Evolutionary conservation across 495 filamentous ascomycete genomes (phyloP), one percentile per base, ranked within the genome.

Genomic region (Podospora didyma): DNA sequence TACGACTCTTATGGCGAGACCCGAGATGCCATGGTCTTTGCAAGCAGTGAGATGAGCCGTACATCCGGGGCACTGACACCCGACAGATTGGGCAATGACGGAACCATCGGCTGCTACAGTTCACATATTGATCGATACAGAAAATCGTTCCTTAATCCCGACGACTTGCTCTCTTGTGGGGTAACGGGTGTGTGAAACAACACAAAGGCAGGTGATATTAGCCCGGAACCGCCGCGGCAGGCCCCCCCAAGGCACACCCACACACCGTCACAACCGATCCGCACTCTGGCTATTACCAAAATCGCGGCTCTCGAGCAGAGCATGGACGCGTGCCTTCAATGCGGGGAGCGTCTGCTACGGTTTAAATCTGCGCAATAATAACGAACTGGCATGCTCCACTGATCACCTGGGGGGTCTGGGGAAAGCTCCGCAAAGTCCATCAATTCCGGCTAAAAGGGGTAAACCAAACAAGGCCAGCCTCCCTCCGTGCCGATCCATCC

Each of bases 11-110:
- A n/a, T n/a, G n/a, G n/a, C n/a, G n/a, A n/a, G n/a, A n/a, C n/a
- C n/a, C n/a, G n/a, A n/a, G n/a, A n/a, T n/a, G n/a, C n/a, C n/a
- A n/a, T n/a, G n/a, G n/a, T n/a, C n/a, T n/a, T n/a, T n/a, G n/a
- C n/a, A n/a, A n/a, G n/a, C n/a, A n/a, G n/a, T n/a, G n/a, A n/a
- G n/a, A n/a, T 49, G 47, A 23, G n/a, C 24, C 47, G 47, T 28
- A 49, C 22, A 49, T 49, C 47, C 47, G 47, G 47, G 47, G 47
- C 14, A 49, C 17, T 49, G 35, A 21, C 20, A 51, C 54, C 54
- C 54, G 41, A 57, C 54, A 57, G 54, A 57, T 57, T 57, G 54
- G 54, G 54, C 35, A 57, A 57, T 57, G 54, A 22, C 22, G 47
- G 28, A 17, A 28, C n/a, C 6, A 17, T 2, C n/a, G 12, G 17